Percentiles rank a stretch among this genome's conserved stretches.
phyloP scores from a whole-genome alignment of 78 protist genomes.

The Cavenderia fasciculata region DNA sequence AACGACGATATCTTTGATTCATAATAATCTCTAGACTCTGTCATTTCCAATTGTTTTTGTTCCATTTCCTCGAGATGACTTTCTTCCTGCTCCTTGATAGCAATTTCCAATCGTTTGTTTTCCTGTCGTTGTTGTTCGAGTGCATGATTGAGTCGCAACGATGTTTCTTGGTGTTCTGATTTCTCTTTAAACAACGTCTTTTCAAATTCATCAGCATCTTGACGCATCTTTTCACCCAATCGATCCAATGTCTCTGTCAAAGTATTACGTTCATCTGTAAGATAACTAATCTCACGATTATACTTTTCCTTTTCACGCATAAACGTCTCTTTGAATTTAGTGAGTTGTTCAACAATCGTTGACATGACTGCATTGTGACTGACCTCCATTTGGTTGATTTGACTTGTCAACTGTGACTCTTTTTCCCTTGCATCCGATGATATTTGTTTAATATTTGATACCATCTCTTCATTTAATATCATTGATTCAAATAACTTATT shows the following conservation, averaged over 20 bases:
- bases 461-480: conserved; percentile 34
- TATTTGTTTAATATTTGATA: conserved; percentile 1
- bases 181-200: conserved; percentile 8
- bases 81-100: background rate
- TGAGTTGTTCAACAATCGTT: conserved; percentile 27
- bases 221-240: background rate
- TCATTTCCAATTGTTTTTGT: conserved; percentile 1
- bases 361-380: conserved; percentile 4
- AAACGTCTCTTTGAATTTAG: conserved; percentile 2
- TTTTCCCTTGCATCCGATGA: conserved; percentile 14
- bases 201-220: conserved; percentile 19
- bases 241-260: background rate
- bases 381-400: background rate
- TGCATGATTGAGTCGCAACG: background rate
- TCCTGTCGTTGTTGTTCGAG: background rate
- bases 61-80: background rate
- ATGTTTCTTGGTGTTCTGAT: conserved; percentile 4
- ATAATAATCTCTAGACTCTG: background rate
- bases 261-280: background rate
- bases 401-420: background rate
- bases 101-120: background rate
- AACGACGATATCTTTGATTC: background rate
- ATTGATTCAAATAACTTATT: conserved; percentile 19
- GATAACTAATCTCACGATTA: background rate
- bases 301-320: background rate